Evolutionary conservation across 2,329 filamentous ascomycete genomes (phyloP), one percentile per base, ranked within the genome.

Genomic region (Sporothrix euskadiensis): DNA sequence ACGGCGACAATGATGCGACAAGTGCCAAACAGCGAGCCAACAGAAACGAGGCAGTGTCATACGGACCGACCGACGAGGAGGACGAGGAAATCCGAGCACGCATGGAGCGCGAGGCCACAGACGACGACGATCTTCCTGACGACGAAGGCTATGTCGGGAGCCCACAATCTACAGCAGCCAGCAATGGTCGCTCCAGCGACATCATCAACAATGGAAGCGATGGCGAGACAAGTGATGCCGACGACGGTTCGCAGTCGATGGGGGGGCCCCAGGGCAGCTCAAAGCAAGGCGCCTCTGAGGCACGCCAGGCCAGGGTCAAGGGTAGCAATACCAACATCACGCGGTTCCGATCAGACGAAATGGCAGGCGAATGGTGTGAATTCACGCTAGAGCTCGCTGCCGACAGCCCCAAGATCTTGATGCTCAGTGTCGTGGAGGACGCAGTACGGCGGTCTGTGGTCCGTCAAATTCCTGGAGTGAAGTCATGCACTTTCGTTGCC

Each of bases 11-110:
- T 73, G 93, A 97, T 79, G 93, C 88, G 69, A 94, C 90, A 4
- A 89, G 87, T 75, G 89, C 89, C 77, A 97, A 94, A 83, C 87
- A 90, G 79, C 89, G 88, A 78, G 89, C 90, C 63, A 96, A 97
- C 80, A 90, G 92, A 56, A 85, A 88, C 71, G 92, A 97, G 81
- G 92, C 91, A 41, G 90, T 95, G 2, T 96, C 94, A 16, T 98
- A 98, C 77, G 95, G 94, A 54, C 93, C 91, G 47, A 97, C 97
- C 65, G 96, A 98, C 79, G 94, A 97, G 5, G 95, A 95, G 4
- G 96, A 98, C 79, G 88, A 93, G 77, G 90, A 88, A 49, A 89
- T 97, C 72, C 90, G 91, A 78, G 84, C 85, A 71, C 86, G 88
- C 73, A 87, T 91, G 78, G 87, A 88, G 73, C 85, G 84, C 44